These are phyloP conservation scores for Candida insectorum DNA, from an alignment of 805 yeast genomes.

Conservation along the genomic window DNA sequence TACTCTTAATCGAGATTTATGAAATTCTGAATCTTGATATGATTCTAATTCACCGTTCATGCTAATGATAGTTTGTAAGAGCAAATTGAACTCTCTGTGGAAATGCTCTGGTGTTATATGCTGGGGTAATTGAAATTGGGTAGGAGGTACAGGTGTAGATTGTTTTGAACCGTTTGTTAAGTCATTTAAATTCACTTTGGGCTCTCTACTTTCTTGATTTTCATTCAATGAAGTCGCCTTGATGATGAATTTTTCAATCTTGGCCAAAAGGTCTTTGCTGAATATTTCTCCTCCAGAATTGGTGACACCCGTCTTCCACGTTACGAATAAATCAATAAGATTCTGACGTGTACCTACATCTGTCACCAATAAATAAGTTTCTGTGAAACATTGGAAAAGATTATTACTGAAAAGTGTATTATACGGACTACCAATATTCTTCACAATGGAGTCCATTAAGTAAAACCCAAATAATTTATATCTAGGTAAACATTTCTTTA, in stretches of 20 bases:
- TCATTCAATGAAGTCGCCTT: constrained; percentile 27
- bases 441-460: constrained; percentile 40
- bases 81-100: constrained; percentile 32
- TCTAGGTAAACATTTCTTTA: constrained; percentile 35
- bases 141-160: neutral
- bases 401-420: constrained; percentile 33
- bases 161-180: no score
- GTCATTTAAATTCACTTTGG: no score
- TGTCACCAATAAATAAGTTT: constrained; percentile 36
- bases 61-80: constrained; percentile 32
- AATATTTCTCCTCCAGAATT: constrained; percentile 33
- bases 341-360: constrained; percentile 38
- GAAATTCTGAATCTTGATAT: constrained; percentile 11
- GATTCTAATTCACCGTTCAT: constrained; percentile 24
- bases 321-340: constrained; percentile 38
- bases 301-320: constrained; percentile 37
- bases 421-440: constrained; percentile 43
- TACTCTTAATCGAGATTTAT: constrained; percentile 13
- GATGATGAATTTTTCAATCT: constrained; percentile 38
- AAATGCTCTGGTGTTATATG: constrained; percentile 28
- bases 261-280: constrained; percentile 23
- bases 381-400: constrained; percentile 34
- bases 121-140: constrained; percentile 7
- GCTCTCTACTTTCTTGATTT: neutral
- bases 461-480: constrained; percentile 35